These are phyloP conservation scores for Penicillium capsulatum DNA, from an alignment of 2,329 filamentous ascomycete genomes.

Conservation along the genomic window DNA sequence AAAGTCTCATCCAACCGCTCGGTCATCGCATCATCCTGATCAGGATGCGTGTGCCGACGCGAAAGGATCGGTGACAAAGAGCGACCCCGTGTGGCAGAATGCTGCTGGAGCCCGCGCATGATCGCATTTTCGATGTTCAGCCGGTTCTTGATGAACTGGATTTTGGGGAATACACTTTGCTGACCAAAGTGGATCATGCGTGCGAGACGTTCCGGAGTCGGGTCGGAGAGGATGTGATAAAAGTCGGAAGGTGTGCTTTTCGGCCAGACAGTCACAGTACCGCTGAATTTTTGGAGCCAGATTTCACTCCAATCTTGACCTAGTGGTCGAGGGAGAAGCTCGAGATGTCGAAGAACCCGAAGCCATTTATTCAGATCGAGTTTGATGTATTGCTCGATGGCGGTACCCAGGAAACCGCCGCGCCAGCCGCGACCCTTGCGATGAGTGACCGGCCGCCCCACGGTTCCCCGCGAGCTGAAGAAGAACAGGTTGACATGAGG, in stretches of 20 bases:
- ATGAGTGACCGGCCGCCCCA: conserved; percentile 90
- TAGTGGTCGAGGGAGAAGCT: conserved; percentile 81
- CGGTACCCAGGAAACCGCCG: conserved; percentile 88
- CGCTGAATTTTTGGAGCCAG: conserved; percentile 91
- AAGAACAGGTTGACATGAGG: conserved; percentile 99
- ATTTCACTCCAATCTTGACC: conserved; percentile 97
- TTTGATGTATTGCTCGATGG: conserved; percentile 91
- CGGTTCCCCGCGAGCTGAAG: conserved; percentile 87
- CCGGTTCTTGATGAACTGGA: conserved; percentile 85
- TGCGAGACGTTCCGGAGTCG: conserved; percentile 67
- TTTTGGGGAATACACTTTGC: conserved; percentile 82
- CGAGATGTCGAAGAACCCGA: conserved; percentile 85
- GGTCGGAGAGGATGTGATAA: conserved; percentile 79
- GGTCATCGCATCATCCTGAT: conserved; percentile 19
- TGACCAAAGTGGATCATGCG: conserved; percentile 89
- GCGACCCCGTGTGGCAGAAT: conserved; percentile 25
- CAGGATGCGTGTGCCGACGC: conserved; percentile 22
- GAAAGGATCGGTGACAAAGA: conserved; percentile 28
- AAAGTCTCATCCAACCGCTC: conserved; percentile 28
- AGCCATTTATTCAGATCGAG: conserved; percentile 97
- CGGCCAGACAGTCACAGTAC: conserved; percentile 95
- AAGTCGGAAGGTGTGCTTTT: conserved; percentile 76
- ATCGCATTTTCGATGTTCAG: conserved; percentile 74
- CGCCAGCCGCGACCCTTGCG: conserved; percentile 91
- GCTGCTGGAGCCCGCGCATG: conserved; percentile 49